Evolutionary conservation across 2,329 filamentous ascomycete genomes (phyloP), one percentile per base, ranked within the genome.

Genomic region (Teratosphaeriaceae sp.): DNA sequence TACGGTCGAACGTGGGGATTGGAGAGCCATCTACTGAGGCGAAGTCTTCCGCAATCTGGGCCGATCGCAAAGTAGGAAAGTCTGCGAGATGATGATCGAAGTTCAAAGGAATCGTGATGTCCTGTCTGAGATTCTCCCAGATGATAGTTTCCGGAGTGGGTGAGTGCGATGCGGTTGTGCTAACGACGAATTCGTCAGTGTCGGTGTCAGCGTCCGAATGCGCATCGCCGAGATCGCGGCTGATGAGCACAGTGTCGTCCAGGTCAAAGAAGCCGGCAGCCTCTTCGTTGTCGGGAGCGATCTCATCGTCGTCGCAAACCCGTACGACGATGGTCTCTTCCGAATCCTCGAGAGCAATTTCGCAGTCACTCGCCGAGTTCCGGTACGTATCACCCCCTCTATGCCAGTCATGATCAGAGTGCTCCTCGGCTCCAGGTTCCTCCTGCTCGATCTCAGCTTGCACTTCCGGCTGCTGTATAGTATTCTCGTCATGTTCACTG

Each of bases 111-210:
- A 60, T 59, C 11, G 58, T 57, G n/a, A 47, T 38, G 31, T 59
- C 55, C 15, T 59, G 43, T 3, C 52, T 49, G 11, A 61, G 31
- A 36, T 59, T 57, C 9, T 55, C 48, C 58, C 58, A 61, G n/a
- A 53, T 40, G 8, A 60, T 40, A 1, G 57, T 61, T 34, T 60
- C 54, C 13, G 54, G 54, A n/a, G 22, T 39, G 3, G 13, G 5
- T 8, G 37, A 23, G n/a, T 38, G 35, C 4, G 19, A 20, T 23
- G n/a, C 3, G 15, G 8, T 23, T 8, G 19, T 27, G 18, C 5
- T 37, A 22, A 13, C 18, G n/a, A 20, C 30, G 7, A 16, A 15
- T 29, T 33, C 20, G 24, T 41, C 13, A 35, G 44, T n/a, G 21
- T 15, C 18, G 30, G 23, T 36, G 5, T 39, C 38, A 8, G 20